phyloP scores from a whole-genome alignment of 148 eudicot genomes.

The Polygonum maritimum region DNA sequence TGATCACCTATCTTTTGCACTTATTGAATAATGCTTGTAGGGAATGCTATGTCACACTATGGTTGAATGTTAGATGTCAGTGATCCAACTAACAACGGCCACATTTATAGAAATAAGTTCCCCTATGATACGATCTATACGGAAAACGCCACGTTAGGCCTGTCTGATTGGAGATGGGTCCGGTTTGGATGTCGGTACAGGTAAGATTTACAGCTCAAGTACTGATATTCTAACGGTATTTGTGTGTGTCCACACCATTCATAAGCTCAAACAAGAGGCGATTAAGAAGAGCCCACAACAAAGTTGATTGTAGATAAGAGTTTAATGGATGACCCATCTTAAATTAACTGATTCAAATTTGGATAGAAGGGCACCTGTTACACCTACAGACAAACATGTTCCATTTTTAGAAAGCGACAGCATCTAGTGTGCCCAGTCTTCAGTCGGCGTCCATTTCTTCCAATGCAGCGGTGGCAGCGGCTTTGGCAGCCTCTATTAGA shows the following conservation, averaged over 20 bases:
- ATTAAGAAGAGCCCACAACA: background rate
- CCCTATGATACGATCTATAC: background rate
- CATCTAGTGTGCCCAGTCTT: background rate
- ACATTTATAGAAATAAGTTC: background rate
- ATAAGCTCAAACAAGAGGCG: background rate
- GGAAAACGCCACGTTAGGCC: background rate
- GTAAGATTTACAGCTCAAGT: background rate
- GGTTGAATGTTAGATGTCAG: background rate
- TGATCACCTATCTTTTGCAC: background rate
- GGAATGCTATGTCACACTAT: background rate
- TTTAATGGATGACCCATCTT: background rate
- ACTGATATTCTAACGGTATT: background rate
- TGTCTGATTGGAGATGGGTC: background rate
- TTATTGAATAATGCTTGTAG: background rate
- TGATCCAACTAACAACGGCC: background rate
- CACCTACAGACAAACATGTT: background rate
- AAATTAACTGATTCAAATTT: background rate
- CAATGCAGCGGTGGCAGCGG: slow-evolving; percentile 61
- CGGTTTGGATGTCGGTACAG: too few relatives aligned
- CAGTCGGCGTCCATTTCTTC: slow-evolving; percentile 83
- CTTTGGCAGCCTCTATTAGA: slow-evolving; percentile 60
- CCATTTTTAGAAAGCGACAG: background rate
- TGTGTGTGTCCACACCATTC: background rate
- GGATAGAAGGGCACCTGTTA: background rate
- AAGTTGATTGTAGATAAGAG: background rate